Evolutionary conservation across 2,329 filamentous ascomycete species (phyloP), one percentile per base, ranked within the genome.

Genomic region (Amphichorda felina): DNA sequence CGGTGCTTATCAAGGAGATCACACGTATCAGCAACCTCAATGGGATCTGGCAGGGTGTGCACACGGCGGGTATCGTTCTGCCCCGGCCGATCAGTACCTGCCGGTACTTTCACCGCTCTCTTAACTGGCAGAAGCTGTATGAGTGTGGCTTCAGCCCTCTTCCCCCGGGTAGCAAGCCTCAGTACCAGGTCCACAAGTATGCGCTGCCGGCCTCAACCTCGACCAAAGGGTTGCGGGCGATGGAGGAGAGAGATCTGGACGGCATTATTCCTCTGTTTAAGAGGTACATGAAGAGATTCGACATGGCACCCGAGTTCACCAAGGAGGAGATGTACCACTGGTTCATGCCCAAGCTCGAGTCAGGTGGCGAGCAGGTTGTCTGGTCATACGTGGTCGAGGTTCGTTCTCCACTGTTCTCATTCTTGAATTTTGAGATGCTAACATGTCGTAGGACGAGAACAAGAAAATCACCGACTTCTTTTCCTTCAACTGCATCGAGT

Each of bases 1-100:
- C 91, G 0, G 82, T 96, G 2, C 75, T 98, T 36, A 98, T 98
- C 67, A 95, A 95, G 60, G 91, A 98, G 57, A 86, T 98, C 48
- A 98, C 91, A 5, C 81, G 91, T 33, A 75, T 87, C 43, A 94
- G 86, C 66, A 93, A 96, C 59, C 62, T 87, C 33, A 70, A 82
- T 43, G 83, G 80, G 38, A 81, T 93, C 45, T 96, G 82, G 71
- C 91, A 98, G 60, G 91, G 89, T 34, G 84, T 98, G 39, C 96
- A 95, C 64, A 98, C 91, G 1, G 91, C 81, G 19, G 91, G 91
- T 27, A 79, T 89, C 15, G 79, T 98, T 27, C 71, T 98, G 2
- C 91, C 91, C 19, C 94, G 81, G 26, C 91, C 91, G 4, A 75
- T 98, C 43, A 88, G 83, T 59, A 94, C 87, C 9, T 94, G 87